Conservation (phyloP, 352 stramenopile species). For the Aphanomyces euteiches region DNA sequence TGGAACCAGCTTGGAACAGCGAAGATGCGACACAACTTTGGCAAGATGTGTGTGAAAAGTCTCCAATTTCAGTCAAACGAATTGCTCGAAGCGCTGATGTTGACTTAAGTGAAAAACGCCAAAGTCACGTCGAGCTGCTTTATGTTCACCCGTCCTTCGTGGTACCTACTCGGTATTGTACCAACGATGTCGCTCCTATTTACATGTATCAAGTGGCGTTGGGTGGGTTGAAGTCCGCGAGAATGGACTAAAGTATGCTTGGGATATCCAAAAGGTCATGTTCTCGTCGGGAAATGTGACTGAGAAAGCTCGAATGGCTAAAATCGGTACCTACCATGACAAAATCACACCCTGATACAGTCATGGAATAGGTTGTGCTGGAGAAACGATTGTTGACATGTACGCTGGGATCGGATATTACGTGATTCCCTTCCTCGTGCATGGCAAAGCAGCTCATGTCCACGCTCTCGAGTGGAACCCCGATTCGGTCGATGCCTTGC, state of each 20-base stretch:
- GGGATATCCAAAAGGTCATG: constrained; percentile 95
- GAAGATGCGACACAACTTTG: constrained; percentile 46
- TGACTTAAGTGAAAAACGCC: constrained; percentile 68
- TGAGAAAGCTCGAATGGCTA: constrained; percentile 93
- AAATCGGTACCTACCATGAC: constrained; percentile 38
- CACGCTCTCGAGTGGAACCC: constrained; percentile 96
- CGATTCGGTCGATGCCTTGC: constrained; percentile 86
- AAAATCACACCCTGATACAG: neutral
- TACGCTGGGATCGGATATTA: constrained; percentile 99
- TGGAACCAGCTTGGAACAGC: constrained; percentile 48
- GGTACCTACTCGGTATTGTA: neutral
- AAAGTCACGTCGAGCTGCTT: constrained; percentile 71
- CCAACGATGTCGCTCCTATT: neutral
- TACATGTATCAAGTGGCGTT: constrained; percentile 31
- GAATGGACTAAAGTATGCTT: constrained; percentile 93
- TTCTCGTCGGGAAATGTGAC: constrained; percentile 96
- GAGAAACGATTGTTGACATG: constrained; percentile 92
- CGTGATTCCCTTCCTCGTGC: constrained; percentile 91
- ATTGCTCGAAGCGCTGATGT: constrained; percentile 80
- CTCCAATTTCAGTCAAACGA: constrained; percentile 53
- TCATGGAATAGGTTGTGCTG: constrained; percentile 49
- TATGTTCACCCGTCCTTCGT: constrained; percentile 43
- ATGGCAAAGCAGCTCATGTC: constrained; percentile 85
- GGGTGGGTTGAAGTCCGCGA: constrained; percentile 88
- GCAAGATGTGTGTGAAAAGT: constrained; percentile 52